phyloP scores from a whole-genome alignment of 345 rosid species.

The Eucalyptus sp. region DNA sequence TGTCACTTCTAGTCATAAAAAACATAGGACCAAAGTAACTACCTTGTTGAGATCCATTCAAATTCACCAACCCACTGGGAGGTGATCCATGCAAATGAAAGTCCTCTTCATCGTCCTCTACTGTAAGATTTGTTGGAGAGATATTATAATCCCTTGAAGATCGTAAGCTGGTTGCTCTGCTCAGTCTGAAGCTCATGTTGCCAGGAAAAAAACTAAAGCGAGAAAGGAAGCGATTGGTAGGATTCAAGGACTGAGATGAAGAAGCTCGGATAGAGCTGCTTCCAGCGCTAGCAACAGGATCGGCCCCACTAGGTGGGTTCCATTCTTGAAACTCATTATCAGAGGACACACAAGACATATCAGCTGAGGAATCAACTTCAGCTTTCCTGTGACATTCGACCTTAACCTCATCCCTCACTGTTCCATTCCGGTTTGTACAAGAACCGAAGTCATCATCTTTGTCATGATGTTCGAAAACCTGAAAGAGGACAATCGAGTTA shows the following conservation, averaged over 20 bases:
- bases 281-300: conserved; percentile 16
- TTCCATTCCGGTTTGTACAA: conserved; percentile 3
- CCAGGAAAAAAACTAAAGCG: conserved; percentile 87
- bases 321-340: conserved; percentile 34
- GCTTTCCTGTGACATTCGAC: conserved; percentile 25
- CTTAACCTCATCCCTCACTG: conserved; percentile 20
- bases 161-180: conserved; percentile 68
- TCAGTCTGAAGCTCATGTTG: conserved; percentile 62
- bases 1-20: neutral
- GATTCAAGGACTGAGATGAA: conserved; percentile 17
- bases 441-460: conserved; percentile 20
- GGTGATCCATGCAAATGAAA: conserved; percentile 12
- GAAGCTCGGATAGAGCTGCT: conserved; percentile 43
- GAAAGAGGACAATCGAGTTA: neutral
- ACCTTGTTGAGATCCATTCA: conserved; percentile 21
- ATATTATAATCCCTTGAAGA: conserved; percentile 53
- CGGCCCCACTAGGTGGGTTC: conserved; percentile 19
- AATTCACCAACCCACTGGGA: conserved; percentile 9
- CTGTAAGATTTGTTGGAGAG: conserved; percentile 22
- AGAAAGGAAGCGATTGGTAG: conserved; percentile 49
- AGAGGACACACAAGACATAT: conserved; percentile 19
- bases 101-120: conserved; percentile 20
- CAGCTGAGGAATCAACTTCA: conserved; percentile 23
- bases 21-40: neutral
- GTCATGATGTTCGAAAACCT: conserved; percentile 27